Evolutionary conservation across 495 filamentous ascomycete genomes (phyloP).

Genomic region (Corynascus novoguineensis): DNA sequence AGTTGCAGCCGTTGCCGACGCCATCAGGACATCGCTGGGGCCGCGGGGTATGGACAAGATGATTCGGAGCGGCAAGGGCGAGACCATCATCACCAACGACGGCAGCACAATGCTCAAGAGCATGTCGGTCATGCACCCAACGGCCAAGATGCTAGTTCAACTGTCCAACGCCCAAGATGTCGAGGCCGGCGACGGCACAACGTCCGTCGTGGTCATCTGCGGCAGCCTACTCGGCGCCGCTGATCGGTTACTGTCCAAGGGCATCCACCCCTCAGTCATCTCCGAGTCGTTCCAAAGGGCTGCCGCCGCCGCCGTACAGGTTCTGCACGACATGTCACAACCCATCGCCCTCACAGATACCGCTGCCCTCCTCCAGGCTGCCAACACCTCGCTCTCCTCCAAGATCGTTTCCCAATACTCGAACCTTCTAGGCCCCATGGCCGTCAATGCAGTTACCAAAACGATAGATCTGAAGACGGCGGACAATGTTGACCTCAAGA

Average conservation of each 20-base stretch:
- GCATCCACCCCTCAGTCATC: slow-evolving; percentile 95
- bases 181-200: slow-evolving; percentile 96
- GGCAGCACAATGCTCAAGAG: slow-evolving; percentile 97
- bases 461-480: slow-evolving; percentile 93
- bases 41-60: slow-evolving; percentile 90
- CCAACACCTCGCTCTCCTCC: slow-evolving; percentile 93
- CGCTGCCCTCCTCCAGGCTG: slow-evolving; percentile 85
- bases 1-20: slow-evolving; percentile 80
- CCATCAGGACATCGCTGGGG: slow-evolving; percentile 71
- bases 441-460: slow-evolving; percentile 90
- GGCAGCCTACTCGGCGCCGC: slow-evolving; percentile 91
- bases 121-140: slow-evolving; percentile 98
- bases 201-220: slow-evolving; percentile 95
- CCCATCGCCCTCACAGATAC: slow-evolving; percentile 88
- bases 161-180: slow-evolving; percentile 96
- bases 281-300: slow-evolving; percentile 97
- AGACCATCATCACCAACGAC: slow-evolving; percentile 98
- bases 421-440: slow-evolving; percentile 87
- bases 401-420: slow-evolving; percentile 98
- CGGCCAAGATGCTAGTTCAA: slow-evolving; percentile 97
- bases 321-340: slow-evolving; percentile 91
- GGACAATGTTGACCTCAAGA: slow-evolving; percentile 91
- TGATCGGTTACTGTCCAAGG: slow-evolving; percentile 81
- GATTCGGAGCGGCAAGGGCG: slow-evolving; percentile 94
- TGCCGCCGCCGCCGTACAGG: slow-evolving; percentile 77